A percentile compares a stretch with the other conserved stretches of the same genome.
phyloP scores from a whole-genome alignment of 192 early-diverging fungal genomes.

The Phycomyces blakesleeanus region DNA sequence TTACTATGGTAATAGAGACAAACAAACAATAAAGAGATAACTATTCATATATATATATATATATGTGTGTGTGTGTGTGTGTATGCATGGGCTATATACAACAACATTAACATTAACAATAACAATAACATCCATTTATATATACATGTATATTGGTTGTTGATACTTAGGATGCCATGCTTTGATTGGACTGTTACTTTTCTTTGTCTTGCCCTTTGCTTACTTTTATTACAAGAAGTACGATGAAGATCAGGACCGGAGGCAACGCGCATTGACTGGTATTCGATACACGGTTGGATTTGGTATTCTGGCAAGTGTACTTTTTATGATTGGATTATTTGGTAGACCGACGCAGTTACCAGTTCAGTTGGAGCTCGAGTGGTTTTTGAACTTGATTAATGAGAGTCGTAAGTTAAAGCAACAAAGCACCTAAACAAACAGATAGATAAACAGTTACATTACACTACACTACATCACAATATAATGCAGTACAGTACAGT shows the following conservation, averaged over 20 bases:
- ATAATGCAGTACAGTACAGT: no score
- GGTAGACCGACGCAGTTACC: slow-evolving; percentile 33
- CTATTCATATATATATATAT: no score
- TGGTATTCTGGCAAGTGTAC: slow-evolving; percentile 31
- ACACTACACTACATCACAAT: no score
- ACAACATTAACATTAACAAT: not conserved
- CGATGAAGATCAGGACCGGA: slow-evolving; percentile 24
- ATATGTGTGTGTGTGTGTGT: no score
- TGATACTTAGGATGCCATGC: slow-evolving; percentile 38
- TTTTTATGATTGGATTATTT: slow-evolving; percentile 48
- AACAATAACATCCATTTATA: not conserved
- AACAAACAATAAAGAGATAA: no score
- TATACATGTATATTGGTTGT: not conserved
- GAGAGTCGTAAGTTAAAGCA: slow-evolving; percentile 37
- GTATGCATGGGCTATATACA: not conserved
- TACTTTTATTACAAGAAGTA: slow-evolving; percentile 59
- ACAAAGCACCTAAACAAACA: not conserved
- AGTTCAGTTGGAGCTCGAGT: slow-evolving; percentile 40
- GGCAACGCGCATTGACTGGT: slow-evolving; percentile 34
- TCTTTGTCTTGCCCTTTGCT: slow-evolving; percentile 51
- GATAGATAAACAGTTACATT: not conserved
- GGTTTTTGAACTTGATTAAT: slow-evolving; percentile 43
- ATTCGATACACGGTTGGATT: slow-evolving; percentile 50
- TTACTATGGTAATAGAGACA: slow-evolving; percentile 51
- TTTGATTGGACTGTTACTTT: slow-evolving; percentile 37